Evolutionary conservation across 768 basidiomycete species (phyloP), one percentile per base, ranked within the genome.

Genomic region (Termitomyces sp.): DNA sequence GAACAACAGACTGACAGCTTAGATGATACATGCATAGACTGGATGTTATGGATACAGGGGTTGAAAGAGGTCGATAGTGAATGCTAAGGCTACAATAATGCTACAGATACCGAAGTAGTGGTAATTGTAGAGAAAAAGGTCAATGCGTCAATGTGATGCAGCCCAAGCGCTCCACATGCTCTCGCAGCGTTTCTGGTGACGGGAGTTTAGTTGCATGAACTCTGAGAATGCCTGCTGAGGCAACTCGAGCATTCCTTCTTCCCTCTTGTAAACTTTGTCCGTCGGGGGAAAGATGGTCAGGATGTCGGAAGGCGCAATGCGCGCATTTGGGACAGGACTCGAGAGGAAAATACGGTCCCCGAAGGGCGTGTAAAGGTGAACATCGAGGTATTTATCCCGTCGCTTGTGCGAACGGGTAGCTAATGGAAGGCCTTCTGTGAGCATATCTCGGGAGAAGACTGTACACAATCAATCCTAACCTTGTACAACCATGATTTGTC

Each of bases 401-500:
- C 74, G 73, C 41, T 67, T 73, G 68, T 86, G 85, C 3, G 79
- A 74, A 46, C 82, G 81, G 17, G 78, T 72, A 45, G 82, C 88
- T 89, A 52, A 43, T 21, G 1, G 8, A 17, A 4, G 23, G 7
- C 1, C 11, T 32, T 23, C 11, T 39, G 23, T 42, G 3, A 39
- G 47, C 30, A 55, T 25, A 25, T 21, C 28, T 48, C 14, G 58
- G 60, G 61, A 58, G 41, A 45, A 47, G 52, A 14, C 34, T 35
- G 51, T 34, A 27, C 7, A 1, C 41, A n/a, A 25, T 28, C 5
- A 39, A 32, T n/a, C 55, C 68, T 55, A 62, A 85, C 88, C 81
- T 81, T 85, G 83, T 25, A 88, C 82, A 58, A 89, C 67, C 76
- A 80, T 81, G 34, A 89, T 82, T 66, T 84, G 81, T 63, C 79